These are phyloP conservation scores for Cicer pinnatifidum DNA, from an alignment of 306 rosid species.

Conservation along the genomic window DNA sequence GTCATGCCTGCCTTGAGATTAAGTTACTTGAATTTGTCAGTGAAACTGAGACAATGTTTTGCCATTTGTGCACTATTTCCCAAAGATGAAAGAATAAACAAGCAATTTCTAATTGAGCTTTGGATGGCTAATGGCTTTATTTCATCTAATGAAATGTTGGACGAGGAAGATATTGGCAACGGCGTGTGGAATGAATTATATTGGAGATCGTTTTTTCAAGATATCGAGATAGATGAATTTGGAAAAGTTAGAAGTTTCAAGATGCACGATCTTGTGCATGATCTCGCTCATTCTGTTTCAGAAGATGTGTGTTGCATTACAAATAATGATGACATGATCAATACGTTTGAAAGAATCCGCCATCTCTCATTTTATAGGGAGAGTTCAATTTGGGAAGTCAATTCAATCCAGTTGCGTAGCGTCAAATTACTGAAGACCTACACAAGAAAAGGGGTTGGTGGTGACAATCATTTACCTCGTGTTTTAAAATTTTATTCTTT, in stretches of 20 bases:
- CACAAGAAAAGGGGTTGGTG: not conserved
- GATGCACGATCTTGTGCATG: constrained; percentile 42
- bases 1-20: constrained; percentile 22
- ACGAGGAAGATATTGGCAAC: constrained; percentile 32
- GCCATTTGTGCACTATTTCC: constrained; percentile 28
- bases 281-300: constrained; percentile 31
- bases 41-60: constrained; percentile 32
- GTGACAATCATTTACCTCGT: too few relatives aligned
- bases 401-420: too few relatives aligned
- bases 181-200: constrained; percentile 40
- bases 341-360: not conserved
- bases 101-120: constrained; percentile 4
- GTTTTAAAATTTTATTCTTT: constrained; percentile 17
- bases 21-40: constrained; percentile 22
- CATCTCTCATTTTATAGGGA: not conserved
- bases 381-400: fast-evolving
- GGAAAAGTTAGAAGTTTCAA: not conserved
- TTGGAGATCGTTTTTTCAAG: constrained; percentile 39
- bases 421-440: constrained; percentile 9
- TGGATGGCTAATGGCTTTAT: constrained; percentile 42
- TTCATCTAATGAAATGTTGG: not conserved
- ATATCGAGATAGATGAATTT: not conserved
- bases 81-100: not conserved
- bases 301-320: not conserved
- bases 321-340: not conserved